Evolutionary conservation across 352 stramenopile species (phyloP).

Genomic region (Pythium apleroticum): DNA sequence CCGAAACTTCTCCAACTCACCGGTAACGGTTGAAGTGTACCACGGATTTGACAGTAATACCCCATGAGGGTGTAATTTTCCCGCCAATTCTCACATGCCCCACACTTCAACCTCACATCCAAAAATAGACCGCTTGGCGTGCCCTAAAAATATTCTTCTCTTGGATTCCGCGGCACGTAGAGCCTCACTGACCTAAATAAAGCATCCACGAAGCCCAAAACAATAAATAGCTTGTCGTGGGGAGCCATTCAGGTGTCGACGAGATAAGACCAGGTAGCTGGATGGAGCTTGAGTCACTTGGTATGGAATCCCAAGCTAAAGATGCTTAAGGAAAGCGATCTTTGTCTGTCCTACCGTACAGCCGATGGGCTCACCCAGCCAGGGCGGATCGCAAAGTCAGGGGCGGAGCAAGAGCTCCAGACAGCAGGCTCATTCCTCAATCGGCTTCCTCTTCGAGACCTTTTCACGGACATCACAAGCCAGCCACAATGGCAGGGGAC

Average conservation of each 20-base stretch:
- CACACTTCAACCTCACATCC: background rate
- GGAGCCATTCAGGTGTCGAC: background rate
- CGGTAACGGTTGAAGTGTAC: conserved; percentile 15
- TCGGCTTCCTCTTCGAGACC: conserved; percentile 10
- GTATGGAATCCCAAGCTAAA: background rate
- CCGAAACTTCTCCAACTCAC: conserved; percentile 10
- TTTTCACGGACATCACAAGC: conserved; percentile 2
- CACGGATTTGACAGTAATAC: conserved; percentile 8
- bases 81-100: conserved; percentile 12
- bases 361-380: background rate
- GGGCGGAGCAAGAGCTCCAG: background rate
- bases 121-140: background rate
- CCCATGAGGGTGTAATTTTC: conserved; percentile 7
- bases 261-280: background rate
- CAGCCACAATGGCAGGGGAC: conserved; percentile 27
- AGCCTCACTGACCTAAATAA: background rate
- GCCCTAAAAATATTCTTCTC: background rate
- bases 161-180: background rate
- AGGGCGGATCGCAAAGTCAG: background rate
- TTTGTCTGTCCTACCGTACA: conserved; percentile 1
- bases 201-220: background rate
- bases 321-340: background rate
- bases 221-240: conserved; percentile 1
- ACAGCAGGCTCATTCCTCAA: conserved; percentile 13
- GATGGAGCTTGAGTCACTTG: background rate